Evolutionary conservation across 768 basidiomycete species (phyloP), one percentile per base, ranked within the genome.

Genomic region (Phanerodontia chrysosporium): DNA sequence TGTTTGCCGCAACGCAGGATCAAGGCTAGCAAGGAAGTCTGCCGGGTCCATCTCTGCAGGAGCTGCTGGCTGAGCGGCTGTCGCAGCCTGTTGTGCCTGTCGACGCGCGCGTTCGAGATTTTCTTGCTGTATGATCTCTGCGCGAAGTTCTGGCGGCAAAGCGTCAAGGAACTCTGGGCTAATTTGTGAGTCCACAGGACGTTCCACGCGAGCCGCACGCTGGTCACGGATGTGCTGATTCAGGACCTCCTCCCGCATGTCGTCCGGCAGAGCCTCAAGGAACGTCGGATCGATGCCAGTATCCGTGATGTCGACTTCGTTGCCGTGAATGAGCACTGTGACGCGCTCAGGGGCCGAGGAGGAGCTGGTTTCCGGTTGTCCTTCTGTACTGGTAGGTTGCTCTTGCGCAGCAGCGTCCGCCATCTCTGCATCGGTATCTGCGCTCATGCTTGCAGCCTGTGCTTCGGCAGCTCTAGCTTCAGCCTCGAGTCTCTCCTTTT

Each of bases 271-370:
- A 25, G 97, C 97, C 74, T 98, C 95, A 58, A 99, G 77, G 82
- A 99, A 99, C 5, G 93, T 95, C 1, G 95, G 93, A 70, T 99
- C 97, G 68, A 99, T 98, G 4, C 97, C 97, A 36, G 95, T 96
- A 66, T 98, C 95, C 2, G 97, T 99, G 70, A 99, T 99, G 69
- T 99, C 97, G 27, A 98, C 92, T 7, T 87, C 80, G 62, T 84
- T 91, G 53, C 97, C 97, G 71, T 95, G 92, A 55, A 99, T 92
- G 75, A 84, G 81, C 67, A 99, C 89, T 0, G 91, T 93, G 27
- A 96, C 80, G 35, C 97, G 85, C 63, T 85, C 80, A 36, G 76
- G 68, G n/a, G 67, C 66, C 54, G 64, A 70, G 30, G 81, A 73
- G 12, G 78, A 53, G 5, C 74, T 66, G n/a, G 66, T 58, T 32